Evolutionary conservation across 2,329 filamentous ascomycete genomes (phyloP), one percentile per base, ranked within the genome.

Genomic region (Monosporascus sp.): DNA sequence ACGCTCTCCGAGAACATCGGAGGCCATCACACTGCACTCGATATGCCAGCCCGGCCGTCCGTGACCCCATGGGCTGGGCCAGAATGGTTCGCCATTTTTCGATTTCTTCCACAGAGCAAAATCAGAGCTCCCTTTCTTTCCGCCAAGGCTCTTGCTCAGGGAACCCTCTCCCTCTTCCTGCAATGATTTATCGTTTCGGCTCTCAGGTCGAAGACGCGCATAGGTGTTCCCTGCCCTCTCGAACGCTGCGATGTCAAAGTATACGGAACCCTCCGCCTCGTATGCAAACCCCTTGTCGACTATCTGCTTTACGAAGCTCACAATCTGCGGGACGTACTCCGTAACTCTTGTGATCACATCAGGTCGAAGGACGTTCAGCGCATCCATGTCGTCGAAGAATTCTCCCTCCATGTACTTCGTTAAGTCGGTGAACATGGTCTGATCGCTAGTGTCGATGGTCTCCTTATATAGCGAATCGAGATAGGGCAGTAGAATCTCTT

Each of bases 41-140:
- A 97, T 97, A 66, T 97, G 93, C 93, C 93, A 97, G 18, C 93
- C 93, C 1, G 93, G 93, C 45, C 93, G 80, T 5, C 92, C 92
- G 52, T 85, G 79, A 5, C 93, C 91, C 92, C 93, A 97, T 3
- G 85, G 84, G 61, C 88, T 94, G 5, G 84, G 78, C 93, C 93
- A 97, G 59, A 83, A 88, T 0, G 93, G 93, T 76, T 97, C 93
- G 44, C 93, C 93, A 15, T 89, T 83, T 72, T 96, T 97, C 1
- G 88, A 92, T 51, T 86, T 85, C 70, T 97, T 97, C 92, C 91
- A 97, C 2, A 97, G 75, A 1, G 91, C 92, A 71, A 97, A 97
- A 65, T 97, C 92, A 6, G 88, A 86, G 2, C 85, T 77, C 24
- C 83, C 85, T 51, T 86, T 84, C 75, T 97, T 97, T 60, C 75